Evolutionary conservation across 805 yeast species (phyloP).

Genomic region (Candida ponderosae): DNA sequence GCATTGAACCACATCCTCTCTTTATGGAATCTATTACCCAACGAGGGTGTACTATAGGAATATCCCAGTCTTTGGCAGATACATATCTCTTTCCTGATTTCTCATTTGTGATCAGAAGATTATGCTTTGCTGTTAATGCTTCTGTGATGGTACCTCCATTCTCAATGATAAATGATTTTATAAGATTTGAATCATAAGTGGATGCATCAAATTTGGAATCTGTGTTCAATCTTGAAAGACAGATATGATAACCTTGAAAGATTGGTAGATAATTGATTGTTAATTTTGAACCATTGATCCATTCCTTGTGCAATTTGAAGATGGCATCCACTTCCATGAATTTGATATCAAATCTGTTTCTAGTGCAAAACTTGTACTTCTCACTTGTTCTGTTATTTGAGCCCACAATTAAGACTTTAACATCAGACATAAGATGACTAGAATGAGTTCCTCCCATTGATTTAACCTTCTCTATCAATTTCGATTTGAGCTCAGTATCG

Average conservation of each 20-base stretch:
- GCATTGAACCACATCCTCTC: slow-evolving; percentile 27
- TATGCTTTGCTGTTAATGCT: slow-evolving; percentile 36
- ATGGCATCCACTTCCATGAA: slow-evolving; percentile 45
- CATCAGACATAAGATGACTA: slow-evolving; percentile 54
- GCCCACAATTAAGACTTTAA: slow-evolving; percentile 53
- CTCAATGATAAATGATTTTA: slow-evolving; percentile 27
- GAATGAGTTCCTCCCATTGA: slow-evolving; percentile 54
- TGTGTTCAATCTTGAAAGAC: slow-evolving; percentile 26
- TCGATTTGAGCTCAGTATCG: slow-evolving; percentile 33
- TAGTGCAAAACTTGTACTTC: slow-evolving; percentile 44
- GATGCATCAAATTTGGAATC: slow-evolving; percentile 9
- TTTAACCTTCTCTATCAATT: slow-evolving; percentile 35
- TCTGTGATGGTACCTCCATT: slow-evolving; percentile 47
- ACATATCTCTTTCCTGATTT: slow-evolving; percentile 42
- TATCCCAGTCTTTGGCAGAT: slow-evolving; percentile 35
- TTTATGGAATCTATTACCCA: slow-evolving; percentile 34
- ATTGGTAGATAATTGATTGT: slow-evolving; percentile 26
- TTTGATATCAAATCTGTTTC: slow-evolving; percentile 45
- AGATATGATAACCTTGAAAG: slow-evolving; percentile 33
- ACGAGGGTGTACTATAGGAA: slow-evolving; percentile 29
- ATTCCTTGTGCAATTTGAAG: slow-evolving; percentile 33
- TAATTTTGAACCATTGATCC: slow-evolving; percentile 45
- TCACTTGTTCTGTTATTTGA: slow-evolving; percentile 36
- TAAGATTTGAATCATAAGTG: slow-evolving; percentile 20
- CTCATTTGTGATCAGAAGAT: slow-evolving; percentile 43